Base-by-base conservation (phyloP, 257 asterid species). In the Asclepias syriaca region DNA sequence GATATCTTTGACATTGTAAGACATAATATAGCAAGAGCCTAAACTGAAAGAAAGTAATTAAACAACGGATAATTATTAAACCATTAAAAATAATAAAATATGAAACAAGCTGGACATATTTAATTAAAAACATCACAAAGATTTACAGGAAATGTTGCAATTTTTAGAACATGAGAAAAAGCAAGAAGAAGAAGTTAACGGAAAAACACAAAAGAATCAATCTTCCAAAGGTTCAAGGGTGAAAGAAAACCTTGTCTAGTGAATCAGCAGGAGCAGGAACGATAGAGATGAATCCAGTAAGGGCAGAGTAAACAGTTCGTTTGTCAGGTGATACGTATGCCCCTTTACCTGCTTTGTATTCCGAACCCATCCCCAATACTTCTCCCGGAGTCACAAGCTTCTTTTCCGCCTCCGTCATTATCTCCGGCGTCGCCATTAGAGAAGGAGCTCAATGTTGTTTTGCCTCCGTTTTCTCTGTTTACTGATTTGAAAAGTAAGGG, bases 301-400 rank as follows among this genome's bases (percentile, higher is more conserved):
- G 88, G 66, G 96, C 86, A 78, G 99, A 90, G 81, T 85, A 87
- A 3, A 91, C 78, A 19, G 76, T 81, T 48, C 83, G 87, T 55
- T 87, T 80, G 70, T 85, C 77, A 32, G 86, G 46, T 3, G 97
- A 85, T 46, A 84, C 75, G 64, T 91, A 91, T 19, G 97, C 85
- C n/a, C 99, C 99, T 48, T 75, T 78, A 3, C 99, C 99, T 39
- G 93, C 87, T 75, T 81, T 91, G 24, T 86, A 50, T 73, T 91
- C 95, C 15, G 87, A 77, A 2, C 87, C 79, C 80, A 78, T 82
- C 2, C 99, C 99, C 78, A 94, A 77, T n/a, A 85, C 79, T 68
- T 91, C 95, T 72, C 99, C 99, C 0, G 99, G 99, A 3, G 97
- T 89, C 64, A 88, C 97, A 55, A 88, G 73, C 71, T 54, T 75